These are phyloP conservation scores for Aspergillus sclerotiicarbonarius DNA, from an alignment of 495 filamentous ascomycete species.

Conservation along the genomic window DNA sequence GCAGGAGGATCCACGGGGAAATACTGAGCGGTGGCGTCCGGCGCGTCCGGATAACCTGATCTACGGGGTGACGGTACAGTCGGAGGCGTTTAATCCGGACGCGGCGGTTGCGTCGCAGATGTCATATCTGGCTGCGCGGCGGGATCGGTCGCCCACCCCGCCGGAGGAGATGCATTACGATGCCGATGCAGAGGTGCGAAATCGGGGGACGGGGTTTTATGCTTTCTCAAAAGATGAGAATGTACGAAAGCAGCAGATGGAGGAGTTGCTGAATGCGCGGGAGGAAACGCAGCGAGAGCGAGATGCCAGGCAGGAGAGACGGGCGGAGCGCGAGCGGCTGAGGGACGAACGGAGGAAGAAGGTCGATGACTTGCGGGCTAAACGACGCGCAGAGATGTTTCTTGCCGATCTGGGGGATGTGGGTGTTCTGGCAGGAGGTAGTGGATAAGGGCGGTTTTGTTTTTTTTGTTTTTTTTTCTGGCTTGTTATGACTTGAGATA, in stretches of 20 bases:
- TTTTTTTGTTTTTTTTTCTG: neutral
- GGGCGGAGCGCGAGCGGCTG: slow-evolving; percentile 46
- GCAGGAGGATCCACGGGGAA: slow-evolving; percentile 33
- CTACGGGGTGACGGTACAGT: slow-evolving; percentile 77
- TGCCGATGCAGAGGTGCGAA: slow-evolving; percentile 74
- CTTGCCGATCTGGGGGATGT: slow-evolving; percentile 48
- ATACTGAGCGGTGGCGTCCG: slow-evolving; percentile 56
- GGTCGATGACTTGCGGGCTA: slow-evolving; percentile 58
- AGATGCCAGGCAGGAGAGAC: slow-evolving; percentile 47
- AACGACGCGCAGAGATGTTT: slow-evolving; percentile 67
- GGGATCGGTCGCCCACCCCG: slow-evolving; percentile 74
- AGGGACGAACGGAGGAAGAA: slow-evolving; percentile 55
- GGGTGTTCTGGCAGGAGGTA: slow-evolving; percentile 6
- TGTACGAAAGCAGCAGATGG: slow-evolving; percentile 70
- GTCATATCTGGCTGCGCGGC: slow-evolving; percentile 66
- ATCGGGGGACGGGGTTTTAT: slow-evolving; percentile 89
- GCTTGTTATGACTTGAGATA: slow-evolving; percentile 18
- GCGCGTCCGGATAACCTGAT: slow-evolving; percentile 69
- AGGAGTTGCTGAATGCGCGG: slow-evolving; percentile 62
- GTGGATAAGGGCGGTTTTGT: neutral
- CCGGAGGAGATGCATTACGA: slow-evolving; percentile 82
- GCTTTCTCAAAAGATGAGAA: slow-evolving; percentile 72
- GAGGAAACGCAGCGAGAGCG: slow-evolving; percentile 63
- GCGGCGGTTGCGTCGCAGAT: slow-evolving; percentile 58
- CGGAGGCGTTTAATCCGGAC: slow-evolving; percentile 73